Evolutionary conservation across 805 yeast species (phyloP).

Genomic region (Saccharomycopsis malanga): DNA sequence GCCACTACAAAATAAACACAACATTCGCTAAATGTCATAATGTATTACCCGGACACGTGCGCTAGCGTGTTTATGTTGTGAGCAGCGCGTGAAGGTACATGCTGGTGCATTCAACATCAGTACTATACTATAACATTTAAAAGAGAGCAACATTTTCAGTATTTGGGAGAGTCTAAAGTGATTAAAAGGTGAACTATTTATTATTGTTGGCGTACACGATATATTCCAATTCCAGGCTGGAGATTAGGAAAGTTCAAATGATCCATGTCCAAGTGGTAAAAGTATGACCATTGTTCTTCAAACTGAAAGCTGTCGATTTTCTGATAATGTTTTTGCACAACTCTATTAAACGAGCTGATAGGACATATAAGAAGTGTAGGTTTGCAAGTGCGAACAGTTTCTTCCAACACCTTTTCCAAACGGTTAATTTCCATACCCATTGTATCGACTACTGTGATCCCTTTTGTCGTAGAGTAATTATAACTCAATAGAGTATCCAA

Average conservation of each 20-base stretch:
- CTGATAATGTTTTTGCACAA: slow-evolving; percentile 19
- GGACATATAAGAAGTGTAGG: slow-evolving; percentile 22
- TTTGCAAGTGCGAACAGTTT: neutral
- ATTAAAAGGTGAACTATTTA: no score
- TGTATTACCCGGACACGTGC: no score
- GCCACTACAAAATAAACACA: no score
- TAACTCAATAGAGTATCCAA: slow-evolving; percentile 21
- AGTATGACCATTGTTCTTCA: slow-evolving; percentile 32
- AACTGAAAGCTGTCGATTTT: slow-evolving; percentile 17
- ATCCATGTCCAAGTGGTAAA: slow-evolving; percentile 62
- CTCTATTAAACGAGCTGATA: slow-evolving; percentile 22
- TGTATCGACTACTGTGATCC: slow-evolving; percentile 34
- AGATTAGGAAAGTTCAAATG: slow-evolving; percentile 50
- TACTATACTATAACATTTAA: no score
- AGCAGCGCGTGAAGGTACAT: no score
- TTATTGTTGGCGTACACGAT: no score
- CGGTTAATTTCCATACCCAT: slow-evolving; percentile 37
- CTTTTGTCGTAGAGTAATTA: neutral
- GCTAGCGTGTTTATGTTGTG: no score
- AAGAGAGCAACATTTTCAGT: no score
- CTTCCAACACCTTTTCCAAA: slow-evolving; percentile 21
- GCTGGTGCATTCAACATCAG: no score
- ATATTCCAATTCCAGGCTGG: neutral
- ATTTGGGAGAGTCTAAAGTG: no score
- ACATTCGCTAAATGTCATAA: no score